Evolutionary conservation across 1,139 yeast genomes (phyloP), one percentile per base, ranked within the genome.

Genomic region (Candida pseudocylindracea): DNA sequence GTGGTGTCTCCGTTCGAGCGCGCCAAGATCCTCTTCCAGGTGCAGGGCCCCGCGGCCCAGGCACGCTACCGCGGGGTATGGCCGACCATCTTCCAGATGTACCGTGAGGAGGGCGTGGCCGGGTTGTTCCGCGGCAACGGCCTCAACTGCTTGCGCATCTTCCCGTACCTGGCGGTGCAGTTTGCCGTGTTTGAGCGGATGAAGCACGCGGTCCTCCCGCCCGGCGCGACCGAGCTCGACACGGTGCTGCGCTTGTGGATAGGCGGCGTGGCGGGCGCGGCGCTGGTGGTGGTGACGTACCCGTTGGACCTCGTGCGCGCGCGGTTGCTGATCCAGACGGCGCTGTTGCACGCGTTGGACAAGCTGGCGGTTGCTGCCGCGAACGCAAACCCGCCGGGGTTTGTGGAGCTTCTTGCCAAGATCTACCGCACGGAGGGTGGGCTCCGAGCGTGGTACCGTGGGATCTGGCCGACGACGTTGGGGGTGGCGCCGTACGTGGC

Each of bases 401-500:
- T 83, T 42, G 49, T 64, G 51, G 55, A 59, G 25, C 63, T 83
- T 2, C 51, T 78, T 35, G 44, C 43, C 29, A 58, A 62, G 24
- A 81, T 83, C 13, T 78, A 74, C 50, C 44, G 45, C 10, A 63
- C 62, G 12, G 98, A 88, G 52, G 96, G 98, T 26, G 94, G 94
- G 0, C 27, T 80, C 7, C 39, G 50, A 5, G 93, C 88, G 0
- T 57, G 85, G 12, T 88, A 80, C 47, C 61, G 88, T 35, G 98
- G 98, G 4, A 58, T 85, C 8, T 58, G 74, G 37, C 95, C 96
- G 7, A 85, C 98, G 0, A 69, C 85, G 2, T 53, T 80, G 40
- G 96, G 96, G 1, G 95, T 88, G 10, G 95, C 94, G 1, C 96
- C 98, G 1, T 88, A 85, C 45, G 95, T 81, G 30, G 94, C 94